Conservation (phyloP, 2,329 filamentous ascomycete species). For the Penicillium sp. region DNA sequence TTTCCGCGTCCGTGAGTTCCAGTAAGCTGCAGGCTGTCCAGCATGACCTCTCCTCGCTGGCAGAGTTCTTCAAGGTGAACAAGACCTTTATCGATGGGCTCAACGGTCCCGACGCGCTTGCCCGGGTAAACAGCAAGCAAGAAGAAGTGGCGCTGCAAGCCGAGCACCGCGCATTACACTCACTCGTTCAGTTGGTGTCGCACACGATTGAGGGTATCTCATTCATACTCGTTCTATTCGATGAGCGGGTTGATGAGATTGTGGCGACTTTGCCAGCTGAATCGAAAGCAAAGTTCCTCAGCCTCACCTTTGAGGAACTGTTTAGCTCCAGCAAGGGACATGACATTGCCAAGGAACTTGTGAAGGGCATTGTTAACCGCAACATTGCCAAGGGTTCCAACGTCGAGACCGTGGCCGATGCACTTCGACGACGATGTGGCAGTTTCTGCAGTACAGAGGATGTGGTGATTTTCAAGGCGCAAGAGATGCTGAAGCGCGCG, state of each 20-base stretch:
- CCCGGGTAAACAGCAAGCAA: constrained; percentile 67
- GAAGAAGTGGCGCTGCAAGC: constrained; percentile 88
- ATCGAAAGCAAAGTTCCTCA: constrained; percentile 59
- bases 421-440: constrained; percentile 80
- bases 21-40: constrained; percentile 68
- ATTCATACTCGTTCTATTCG: constrained; percentile 88
- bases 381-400: constrained; percentile 96
- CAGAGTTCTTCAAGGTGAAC: constrained; percentile 78
- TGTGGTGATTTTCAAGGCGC: constrained; percentile 95
- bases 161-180: constrained; percentile 85
- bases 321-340: constrained; percentile 73
- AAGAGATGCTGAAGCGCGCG: constrained; percentile 84
- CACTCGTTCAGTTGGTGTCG: constrained; percentile 72
- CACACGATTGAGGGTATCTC: constrained; percentile 94
- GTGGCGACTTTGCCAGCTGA: constrained; percentile 64
- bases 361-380: constrained; percentile 95
- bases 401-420: constrained; percentile 92
- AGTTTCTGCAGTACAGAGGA: constrained; percentile 97
- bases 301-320: constrained; percentile 77
- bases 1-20: constrained; percentile 58
- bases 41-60: constrained; percentile 66
- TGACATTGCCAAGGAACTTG: constrained; percentile 83
- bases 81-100: constrained; percentile 85
- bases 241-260: constrained; percentile 85
- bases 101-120: constrained; percentile 79